Conservation (phyloP, 257 asterid species). For the Anisodus acutangulus region DNA sequence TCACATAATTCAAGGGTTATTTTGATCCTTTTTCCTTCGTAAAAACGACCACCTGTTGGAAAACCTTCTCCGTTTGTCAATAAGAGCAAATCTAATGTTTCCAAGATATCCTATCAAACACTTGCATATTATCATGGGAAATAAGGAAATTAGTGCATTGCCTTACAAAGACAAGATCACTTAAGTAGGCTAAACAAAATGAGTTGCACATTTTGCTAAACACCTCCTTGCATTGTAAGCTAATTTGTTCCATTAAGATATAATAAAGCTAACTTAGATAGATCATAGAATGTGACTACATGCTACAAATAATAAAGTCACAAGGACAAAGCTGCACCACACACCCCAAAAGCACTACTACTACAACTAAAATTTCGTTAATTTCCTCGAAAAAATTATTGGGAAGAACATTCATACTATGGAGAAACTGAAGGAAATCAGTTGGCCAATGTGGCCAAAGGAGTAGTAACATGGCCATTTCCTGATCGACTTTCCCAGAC, state of each 20-base stretch:
- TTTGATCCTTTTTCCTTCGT: too few species aligned
- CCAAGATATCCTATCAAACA: too few species aligned
- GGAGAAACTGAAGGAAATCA: not conserved
- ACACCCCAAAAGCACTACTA: not conserved
- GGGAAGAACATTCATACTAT: not conserved
- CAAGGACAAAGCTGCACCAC: not conserved
- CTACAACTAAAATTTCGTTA: not conserved
- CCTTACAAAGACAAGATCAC: not conserved
- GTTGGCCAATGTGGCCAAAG: not conserved
- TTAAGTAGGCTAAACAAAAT: not conserved
- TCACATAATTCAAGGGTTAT: too few species aligned
- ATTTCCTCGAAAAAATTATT: conserved; percentile 6
- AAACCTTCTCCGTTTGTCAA: too few species aligned
- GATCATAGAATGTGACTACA: not conserved
- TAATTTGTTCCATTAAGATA: not conserved
- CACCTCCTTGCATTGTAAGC: not conserved
- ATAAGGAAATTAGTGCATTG: too few species aligned
- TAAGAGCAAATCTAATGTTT: too few species aligned
- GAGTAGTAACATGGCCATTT: conserved; percentile 41
- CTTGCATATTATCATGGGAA: too few species aligned
- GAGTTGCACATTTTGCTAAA: not conserved
- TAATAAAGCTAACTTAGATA: not conserved
- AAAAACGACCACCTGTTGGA: too few species aligned
- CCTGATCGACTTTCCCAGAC: conserved; percentile 44
- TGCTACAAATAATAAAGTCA: not conserved